Percentiles rank a stretch among this genome's conserved stretches.
Conservation (phyloP, 306 rosid species). For the Quercus rubra region DNA sequence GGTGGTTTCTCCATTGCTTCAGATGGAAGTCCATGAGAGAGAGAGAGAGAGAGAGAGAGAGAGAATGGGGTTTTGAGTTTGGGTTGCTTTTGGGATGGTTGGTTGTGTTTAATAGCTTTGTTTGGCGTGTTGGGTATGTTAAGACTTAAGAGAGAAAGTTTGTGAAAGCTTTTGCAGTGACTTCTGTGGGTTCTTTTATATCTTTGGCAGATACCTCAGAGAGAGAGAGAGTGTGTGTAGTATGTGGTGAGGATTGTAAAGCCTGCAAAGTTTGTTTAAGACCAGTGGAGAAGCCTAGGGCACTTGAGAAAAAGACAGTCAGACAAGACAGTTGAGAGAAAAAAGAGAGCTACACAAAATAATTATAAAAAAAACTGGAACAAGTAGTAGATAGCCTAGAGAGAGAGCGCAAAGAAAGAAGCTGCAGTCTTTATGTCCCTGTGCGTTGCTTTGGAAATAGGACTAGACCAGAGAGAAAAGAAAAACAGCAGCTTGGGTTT, state of each 20-base stretch:
- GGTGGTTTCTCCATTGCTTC: conserved; percentile 91
- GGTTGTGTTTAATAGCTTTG: conserved; percentile 10
- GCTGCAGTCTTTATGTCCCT: conserved; percentile 51
- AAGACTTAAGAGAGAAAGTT: conserved; percentile 34
- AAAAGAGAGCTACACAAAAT: conserved; percentile 3
- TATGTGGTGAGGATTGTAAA: conserved; percentile 49
- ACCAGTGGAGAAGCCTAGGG: conserved; percentile 52
- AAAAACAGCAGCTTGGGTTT: conserved; percentile 18
- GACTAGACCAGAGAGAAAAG: conserved; percentile 19
- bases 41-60: conserved; percentile 12
- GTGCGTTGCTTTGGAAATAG: conserved; percentile 58
- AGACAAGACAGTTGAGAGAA: conserved; percentile 82
- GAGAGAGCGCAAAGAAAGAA: conserved; percentile 26
- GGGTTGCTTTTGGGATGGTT: conserved; percentile 15
- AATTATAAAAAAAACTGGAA: conserved; percentile 12
- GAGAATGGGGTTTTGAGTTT: not conserved
- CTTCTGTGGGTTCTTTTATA: conserved; percentile 41
- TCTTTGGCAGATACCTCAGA: conserved; percentile 43
- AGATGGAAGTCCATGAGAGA: conserved; percentile 69
- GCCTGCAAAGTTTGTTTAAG: conserved; percentile 79
- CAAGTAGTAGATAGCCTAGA: not conserved
- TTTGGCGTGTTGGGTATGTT: conserved; percentile 28
- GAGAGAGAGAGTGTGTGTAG: not conserved
- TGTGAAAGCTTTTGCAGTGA: conserved; percentile 31
- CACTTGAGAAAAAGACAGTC: conserved; percentile 79